Conservation (phyloP, 257 asterid species). For the Leptodermis oblonga region DNA sequence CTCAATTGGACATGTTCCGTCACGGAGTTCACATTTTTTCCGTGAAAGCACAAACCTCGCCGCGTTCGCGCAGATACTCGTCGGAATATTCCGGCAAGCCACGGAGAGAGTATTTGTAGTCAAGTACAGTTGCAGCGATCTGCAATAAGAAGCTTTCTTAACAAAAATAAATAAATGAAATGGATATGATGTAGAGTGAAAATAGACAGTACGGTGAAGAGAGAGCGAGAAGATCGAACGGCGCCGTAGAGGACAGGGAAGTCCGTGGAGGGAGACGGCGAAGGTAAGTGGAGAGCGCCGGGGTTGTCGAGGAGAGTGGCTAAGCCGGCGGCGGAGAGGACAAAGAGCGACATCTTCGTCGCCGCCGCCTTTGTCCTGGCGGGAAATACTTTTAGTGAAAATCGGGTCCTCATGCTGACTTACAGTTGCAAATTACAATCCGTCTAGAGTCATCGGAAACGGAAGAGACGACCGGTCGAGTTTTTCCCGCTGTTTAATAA, state of each 20-base stretch:
- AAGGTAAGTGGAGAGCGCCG: constrained; percentile 4
- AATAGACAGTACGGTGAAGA: constrained; percentile 42
- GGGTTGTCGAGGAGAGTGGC: constrained; percentile 35
- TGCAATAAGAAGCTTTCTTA: constrained; percentile 14
- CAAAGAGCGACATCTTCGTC: constrained; percentile 17
- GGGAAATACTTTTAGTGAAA: constrained; percentile 8
- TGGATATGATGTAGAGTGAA: neutral
- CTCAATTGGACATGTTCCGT: neutral
- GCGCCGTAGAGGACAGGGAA: constrained; percentile 53
- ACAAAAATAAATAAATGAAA: neutral
- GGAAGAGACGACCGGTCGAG: neutral
- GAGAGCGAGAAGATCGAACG: constrained; percentile 79
- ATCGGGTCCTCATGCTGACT: constrained; percentile 12
- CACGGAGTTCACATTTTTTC: neutral
- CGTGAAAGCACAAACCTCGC: constrained; percentile 42
- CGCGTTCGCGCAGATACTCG: constrained; percentile 40
- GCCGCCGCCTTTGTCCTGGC: constrained; percentile 19
- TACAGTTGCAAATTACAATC: too few relatives aligned
- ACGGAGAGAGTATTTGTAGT: constrained; percentile 67
- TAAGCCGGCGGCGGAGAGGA: constrained; percentile 51
- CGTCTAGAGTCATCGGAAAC: neutral
- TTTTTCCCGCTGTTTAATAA: neutral
- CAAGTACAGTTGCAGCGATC: constrained; percentile 59
- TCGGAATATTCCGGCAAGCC: constrained; percentile 41
- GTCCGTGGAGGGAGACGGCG: constrained; percentile 21